Conservation (phyloP, 306 rosid species). For the Vigna trinervia region DNA sequence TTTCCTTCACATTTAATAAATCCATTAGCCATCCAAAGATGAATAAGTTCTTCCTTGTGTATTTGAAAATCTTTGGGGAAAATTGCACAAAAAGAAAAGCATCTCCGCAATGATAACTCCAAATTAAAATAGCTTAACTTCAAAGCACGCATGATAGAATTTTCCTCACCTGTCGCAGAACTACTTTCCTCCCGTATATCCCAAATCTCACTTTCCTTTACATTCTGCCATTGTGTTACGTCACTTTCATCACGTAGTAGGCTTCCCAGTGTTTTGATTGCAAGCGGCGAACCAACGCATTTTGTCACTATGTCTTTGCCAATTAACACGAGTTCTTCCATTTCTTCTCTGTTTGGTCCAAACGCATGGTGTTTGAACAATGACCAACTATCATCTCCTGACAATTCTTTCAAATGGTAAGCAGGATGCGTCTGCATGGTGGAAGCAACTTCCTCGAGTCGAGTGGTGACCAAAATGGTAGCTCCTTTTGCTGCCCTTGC, state of each 20-base stretch:
- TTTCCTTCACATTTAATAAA: background rate
- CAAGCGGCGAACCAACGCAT: no score
- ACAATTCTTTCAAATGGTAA: no score
- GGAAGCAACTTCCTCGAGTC: background rate
- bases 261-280: no score
- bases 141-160: background rate
- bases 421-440: no score
- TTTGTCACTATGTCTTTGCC: no score
- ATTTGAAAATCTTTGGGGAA: background rate
- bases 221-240: slow-evolving; percentile 40
- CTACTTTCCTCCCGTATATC: background rate
- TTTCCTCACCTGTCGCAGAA: background rate
- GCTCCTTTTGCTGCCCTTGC: slow-evolving; percentile 44
- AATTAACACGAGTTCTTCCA: background rate
- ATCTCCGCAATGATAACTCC: background rate
- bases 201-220: no score
- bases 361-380: slow-evolving; percentile 41
- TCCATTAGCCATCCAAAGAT: slow-evolving; percentile 38
- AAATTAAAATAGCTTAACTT: background rate
- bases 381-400: no score
- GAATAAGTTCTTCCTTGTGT: background rate
- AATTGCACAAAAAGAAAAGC: background rate
- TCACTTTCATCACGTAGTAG: background rate
- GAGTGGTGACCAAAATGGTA: slow-evolving; percentile 44
- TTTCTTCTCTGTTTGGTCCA: background rate